Percentiles rank a stretch among this genome's conserved stretches.
phyloP scores from a whole-genome alignment of 2,329 filamentous ascomycete species.

The Alternaria hordeiaustralica region DNA sequence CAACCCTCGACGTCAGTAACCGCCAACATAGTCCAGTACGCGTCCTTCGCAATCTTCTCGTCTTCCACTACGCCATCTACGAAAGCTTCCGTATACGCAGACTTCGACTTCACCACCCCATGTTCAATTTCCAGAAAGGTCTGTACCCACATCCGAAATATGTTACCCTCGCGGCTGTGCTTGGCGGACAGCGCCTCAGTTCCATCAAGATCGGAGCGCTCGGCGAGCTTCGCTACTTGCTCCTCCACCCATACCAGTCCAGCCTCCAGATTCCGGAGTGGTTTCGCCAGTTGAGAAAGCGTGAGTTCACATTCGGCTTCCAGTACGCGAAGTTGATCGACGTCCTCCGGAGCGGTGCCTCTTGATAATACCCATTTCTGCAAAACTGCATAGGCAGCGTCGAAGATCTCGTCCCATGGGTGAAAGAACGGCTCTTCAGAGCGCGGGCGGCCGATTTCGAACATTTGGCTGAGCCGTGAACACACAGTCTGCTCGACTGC shows the following conservation, averaged over 20 bases:
- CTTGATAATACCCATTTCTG: neutral
- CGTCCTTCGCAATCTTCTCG: neutral
- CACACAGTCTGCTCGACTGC: neutral
- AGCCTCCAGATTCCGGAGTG: neutral
- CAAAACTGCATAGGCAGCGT: neutral
- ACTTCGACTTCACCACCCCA: neutral
- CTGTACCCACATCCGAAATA: constrained; percentile 13
- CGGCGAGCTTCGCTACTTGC: neutral
- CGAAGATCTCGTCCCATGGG: constrained; percentile 4
- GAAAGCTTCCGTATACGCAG: neutral
- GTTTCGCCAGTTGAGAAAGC: neutral
- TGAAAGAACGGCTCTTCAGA: constrained; percentile 3
- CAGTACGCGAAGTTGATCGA: neutral
- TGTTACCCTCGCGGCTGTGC: constrained; percentile 7
- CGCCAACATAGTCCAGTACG: neutral
- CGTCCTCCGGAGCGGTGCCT: neutral
- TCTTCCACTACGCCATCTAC: neutral
- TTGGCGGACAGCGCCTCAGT: neutral
- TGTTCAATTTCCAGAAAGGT: constrained; percentile 12
- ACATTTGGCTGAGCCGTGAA: neutral
- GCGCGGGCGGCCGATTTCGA: constrained; percentile 6
- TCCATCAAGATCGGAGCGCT: neutral
- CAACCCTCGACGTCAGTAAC: neutral
- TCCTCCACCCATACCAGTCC: constrained; percentile 5
- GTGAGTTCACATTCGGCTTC: neutral